Conservation (phyloP, 163 green algal genomes). For the Chlamydomonas reinhardtii region DNA sequence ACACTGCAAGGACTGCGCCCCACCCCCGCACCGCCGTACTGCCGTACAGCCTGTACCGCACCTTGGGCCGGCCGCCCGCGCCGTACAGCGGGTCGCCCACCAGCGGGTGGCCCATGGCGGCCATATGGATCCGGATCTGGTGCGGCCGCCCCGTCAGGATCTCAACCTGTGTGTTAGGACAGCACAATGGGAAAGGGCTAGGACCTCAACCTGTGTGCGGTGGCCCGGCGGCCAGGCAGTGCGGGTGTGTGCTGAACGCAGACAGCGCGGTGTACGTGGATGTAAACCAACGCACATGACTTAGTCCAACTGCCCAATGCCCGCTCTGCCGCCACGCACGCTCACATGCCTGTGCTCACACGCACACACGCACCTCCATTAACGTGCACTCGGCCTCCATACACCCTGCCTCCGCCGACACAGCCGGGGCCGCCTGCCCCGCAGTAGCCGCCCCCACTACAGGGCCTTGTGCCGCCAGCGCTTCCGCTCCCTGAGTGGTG, state of each 20-base stretch:
- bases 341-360: too few species aligned
- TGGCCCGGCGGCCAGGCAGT: too few species aligned
- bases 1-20: too few species aligned
- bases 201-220: too few species aligned
- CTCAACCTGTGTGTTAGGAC: slow-evolving; percentile 68
- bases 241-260: too few species aligned
- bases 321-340: too few species aligned
- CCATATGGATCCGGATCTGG: slow-evolving; percentile 77
- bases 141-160: slow-evolving; percentile 72
- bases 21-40: too few species aligned
- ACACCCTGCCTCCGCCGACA: background rate
- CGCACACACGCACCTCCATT: slow-evolving; percentile 43
- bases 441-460: too few species aligned
- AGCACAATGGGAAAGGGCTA: too few species aligned
- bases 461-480: background rate
- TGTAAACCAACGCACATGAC: too few species aligned
- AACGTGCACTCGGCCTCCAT: slow-evolving; percentile 26
- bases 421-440: background rate
- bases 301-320: background rate
- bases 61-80: slow-evolving; percentile 49
- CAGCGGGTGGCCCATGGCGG: slow-evolving; percentile 64
- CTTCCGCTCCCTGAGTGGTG: background rate
- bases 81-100: slow-evolving; percentile 70
- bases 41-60: too few species aligned
- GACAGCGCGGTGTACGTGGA: too few species aligned